Evolutionary conservation across 805 yeast genomes (phyloP).

Genomic region (Kluyveromyces lactis): DNA sequence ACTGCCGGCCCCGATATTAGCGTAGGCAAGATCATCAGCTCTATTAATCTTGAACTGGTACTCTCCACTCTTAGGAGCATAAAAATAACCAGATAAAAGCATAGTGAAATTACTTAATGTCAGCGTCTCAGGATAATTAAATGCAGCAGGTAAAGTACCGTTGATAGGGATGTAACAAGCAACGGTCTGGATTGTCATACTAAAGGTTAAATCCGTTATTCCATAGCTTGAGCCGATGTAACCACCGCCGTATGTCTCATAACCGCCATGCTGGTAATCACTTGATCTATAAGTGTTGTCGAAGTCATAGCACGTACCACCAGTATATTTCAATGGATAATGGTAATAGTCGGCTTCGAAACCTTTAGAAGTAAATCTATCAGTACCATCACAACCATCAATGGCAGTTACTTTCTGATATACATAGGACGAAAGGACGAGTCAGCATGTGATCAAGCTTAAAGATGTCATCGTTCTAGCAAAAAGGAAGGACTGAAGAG

Average conservation of each 20-base stretch:
- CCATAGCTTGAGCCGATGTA: constrained; percentile 4
- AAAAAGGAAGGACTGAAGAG: too few species aligned
- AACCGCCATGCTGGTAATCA: too few species aligned
- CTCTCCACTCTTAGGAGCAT: constrained; percentile 23
- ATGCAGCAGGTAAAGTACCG: constrained; percentile 7
- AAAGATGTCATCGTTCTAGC: too few species aligned
- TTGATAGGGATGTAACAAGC: not conserved
- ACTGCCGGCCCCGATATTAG: constrained; percentile 25
- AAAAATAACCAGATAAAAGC: constrained; percentile 21
- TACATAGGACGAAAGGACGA: too few species aligned
- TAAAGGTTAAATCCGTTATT: constrained; percentile 5
- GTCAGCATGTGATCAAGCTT: too few species aligned
- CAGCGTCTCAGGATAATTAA: constrained; percentile 8
- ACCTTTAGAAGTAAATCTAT: too few species aligned
- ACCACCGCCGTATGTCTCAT: too few species aligned
- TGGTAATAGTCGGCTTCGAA: not conserved
- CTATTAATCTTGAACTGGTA: constrained; percentile 18
- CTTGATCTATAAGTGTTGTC: constrained; percentile 1
- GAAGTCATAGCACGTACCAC: not conserved
- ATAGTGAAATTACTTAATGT: constrained; percentile 15
- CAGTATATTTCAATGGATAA: not conserved
- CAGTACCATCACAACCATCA: too few species aligned
- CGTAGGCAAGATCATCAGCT: constrained; percentile 29
- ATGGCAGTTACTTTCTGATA: too few species aligned
- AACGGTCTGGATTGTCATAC: not conserved